Percentiles rank a stretch among this genome's conserved stretches.
Conservation (phyloP, 2,329 filamentous ascomycete species). For the Aureobasidium namibiae region DNA sequence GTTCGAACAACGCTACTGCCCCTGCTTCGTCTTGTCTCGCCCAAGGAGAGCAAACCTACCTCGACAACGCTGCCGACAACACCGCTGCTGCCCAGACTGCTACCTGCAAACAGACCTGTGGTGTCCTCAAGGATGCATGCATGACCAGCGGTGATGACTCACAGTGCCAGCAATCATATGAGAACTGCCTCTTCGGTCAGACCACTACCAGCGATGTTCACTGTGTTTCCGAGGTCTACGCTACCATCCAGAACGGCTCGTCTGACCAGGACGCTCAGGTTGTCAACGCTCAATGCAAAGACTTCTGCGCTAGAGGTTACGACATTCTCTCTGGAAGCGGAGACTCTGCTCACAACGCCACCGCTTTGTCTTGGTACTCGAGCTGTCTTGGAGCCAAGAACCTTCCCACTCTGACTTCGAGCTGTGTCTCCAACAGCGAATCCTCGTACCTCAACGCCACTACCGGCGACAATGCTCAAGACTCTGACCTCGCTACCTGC, state of each 20-base stretch:
- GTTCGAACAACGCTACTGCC: background rate
- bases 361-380: background rate
- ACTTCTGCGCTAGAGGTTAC: background rate
- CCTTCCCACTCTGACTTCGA: background rate
- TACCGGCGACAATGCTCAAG: background rate
- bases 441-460: background rate
- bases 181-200: background rate
- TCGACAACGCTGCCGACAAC: background rate
- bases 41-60: background rate
- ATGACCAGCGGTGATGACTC: background rate
- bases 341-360: background rate
- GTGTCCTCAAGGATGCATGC: background rate
- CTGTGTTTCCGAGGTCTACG: background rate
- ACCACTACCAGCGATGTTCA: background rate
- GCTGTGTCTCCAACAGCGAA: background rate
- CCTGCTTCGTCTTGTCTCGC: background rate
- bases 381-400: background rate
- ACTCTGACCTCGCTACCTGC: background rate
- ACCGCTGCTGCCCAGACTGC: background rate
- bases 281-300: background rate
- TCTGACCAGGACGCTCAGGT: background rate
- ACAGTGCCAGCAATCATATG: background rate
- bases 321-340: background rate
- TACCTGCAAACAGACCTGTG: background rate
- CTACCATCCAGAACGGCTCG: background rate